Evolutionary conservation across 768 basidiomycete genomes (phyloP).

Genomic region (Mycena filopes): DNA sequence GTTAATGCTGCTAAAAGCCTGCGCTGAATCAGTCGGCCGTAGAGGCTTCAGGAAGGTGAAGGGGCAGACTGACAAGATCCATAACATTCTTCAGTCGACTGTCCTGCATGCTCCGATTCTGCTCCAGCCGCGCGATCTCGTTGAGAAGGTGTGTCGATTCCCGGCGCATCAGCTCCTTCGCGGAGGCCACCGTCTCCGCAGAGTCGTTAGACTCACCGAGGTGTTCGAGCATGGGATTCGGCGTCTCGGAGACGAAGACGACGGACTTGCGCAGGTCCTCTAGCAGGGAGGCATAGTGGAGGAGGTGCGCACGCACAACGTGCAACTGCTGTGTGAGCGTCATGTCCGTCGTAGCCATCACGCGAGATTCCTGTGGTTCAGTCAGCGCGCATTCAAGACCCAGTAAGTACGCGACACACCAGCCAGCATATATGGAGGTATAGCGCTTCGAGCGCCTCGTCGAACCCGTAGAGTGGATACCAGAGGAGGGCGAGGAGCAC

Average conservation of each 20-base stretch:
- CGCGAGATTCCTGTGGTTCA: slow-evolving; percentile 55
- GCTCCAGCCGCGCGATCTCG: slow-evolving; percentile 62
- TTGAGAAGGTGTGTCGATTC: slow-evolving; percentile 60
- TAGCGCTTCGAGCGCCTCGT: slow-evolving; percentile 63
- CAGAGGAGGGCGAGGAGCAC: slow-evolving; percentile 63
- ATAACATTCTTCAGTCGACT: slow-evolving; percentile 62
- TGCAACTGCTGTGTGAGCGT: slow-evolving; percentile 64
- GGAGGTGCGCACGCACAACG: slow-evolving; percentile 65
- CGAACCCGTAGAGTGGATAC: slow-evolving; percentile 72
- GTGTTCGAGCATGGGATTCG: slow-evolving; percentile 56
- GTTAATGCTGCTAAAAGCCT: slow-evolving; percentile 62
- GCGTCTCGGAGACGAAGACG: slow-evolving; percentile 57
- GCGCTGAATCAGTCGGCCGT: neutral
- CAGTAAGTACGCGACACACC: slow-evolving; percentile 40
- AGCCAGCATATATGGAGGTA: slow-evolving; percentile 62
- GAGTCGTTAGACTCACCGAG: slow-evolving; percentile 18
- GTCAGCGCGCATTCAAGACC: slow-evolving; percentile 19
- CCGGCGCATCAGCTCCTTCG: slow-evolving; percentile 43
- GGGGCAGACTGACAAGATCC: slow-evolving; percentile 51
- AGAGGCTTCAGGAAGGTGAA: neutral
- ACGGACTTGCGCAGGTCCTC: slow-evolving; percentile 64
- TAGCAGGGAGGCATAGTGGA: slow-evolving; percentile 65
- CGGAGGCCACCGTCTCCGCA: slow-evolving; percentile 25
- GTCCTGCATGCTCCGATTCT: slow-evolving; percentile 52
- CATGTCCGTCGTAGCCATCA: slow-evolving; percentile 53